Evolutionary conservation across 2,329 filamentous ascomycete species (phyloP).

Genomic region (Ceratocystis smalleyi): DNA sequence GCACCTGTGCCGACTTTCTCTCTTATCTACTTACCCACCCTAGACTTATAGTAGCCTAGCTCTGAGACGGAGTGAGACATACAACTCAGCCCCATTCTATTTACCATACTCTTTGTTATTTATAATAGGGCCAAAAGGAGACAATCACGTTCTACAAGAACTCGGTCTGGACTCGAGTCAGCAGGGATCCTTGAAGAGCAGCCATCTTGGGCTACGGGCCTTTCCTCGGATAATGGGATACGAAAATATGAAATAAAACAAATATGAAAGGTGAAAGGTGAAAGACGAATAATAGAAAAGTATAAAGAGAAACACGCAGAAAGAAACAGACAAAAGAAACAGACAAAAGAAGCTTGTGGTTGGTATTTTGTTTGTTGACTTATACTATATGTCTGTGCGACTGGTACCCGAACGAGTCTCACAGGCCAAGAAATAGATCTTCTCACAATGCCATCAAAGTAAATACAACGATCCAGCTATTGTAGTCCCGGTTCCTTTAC

Average conservation of each 20-base stretch:
- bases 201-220: no score
- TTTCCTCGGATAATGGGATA: no score
- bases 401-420: no score
- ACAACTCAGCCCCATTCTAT: not conserved
- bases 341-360: not conserved
- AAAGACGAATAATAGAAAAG: not conserved
- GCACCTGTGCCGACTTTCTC: no score
- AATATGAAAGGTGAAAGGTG: no score
- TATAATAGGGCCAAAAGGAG: not conserved
- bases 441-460: no score
- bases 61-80: not conserved
- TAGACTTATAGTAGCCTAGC: no score
- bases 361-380: no score
- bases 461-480: not conserved
- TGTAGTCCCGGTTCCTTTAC: no score
- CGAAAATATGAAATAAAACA: no score
- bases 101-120: not conserved
- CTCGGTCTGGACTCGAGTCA: not conserved
- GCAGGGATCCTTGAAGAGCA: not conserved
- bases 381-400: not conserved
- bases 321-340: not conserved
- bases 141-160: not conserved
- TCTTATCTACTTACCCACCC: no score
- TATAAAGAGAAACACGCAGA: not conserved
- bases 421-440: no score